A percentile compares a stretch with the other conserved stretches of the same genome.
These are phyloP conservation scores for Aphanomyces stellatus DNA, from an alignment of 352 stramenopile species.

Conservation along the genomic window DNA sequence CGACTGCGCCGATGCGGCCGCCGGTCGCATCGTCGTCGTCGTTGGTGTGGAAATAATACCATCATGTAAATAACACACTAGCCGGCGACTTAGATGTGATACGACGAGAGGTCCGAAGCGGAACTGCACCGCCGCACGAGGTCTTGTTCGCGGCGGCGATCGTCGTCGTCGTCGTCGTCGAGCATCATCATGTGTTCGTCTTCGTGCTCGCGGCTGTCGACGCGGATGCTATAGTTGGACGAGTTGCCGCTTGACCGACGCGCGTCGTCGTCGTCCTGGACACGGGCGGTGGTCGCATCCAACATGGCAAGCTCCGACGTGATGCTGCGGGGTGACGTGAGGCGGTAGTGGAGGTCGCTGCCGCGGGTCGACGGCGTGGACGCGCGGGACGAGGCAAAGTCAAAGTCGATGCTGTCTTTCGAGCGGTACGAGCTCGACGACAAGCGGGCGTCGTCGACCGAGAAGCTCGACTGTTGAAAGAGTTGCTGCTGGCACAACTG, in stretches of 20 bases:
- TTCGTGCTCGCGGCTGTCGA: background rate
- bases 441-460: background rate
- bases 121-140: background rate
- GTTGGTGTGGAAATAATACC: background rate
- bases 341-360: background rate
- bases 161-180: background rate
- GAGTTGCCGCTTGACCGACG: background rate
- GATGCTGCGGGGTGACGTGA: background rate
- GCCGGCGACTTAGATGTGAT: slow-evolving; percentile 1
- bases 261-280: background rate
- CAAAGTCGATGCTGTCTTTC: background rate
- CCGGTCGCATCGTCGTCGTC: too few relatives aligned
- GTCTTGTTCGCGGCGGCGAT: background rate
- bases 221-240: background rate
- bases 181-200: too few relatives aligned
- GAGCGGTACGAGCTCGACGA: background rate
- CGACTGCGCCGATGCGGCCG: too few relatives aligned
- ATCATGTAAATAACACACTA: slow-evolving; percentile 1
- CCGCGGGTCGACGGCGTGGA: background rate
- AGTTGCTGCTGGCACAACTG: background rate
- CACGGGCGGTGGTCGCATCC: background rate
- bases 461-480: background rate
- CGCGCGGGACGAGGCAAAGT: background rate
- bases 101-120: background rate
- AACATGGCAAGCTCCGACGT: background rate